Base-by-base conservation (phyloP, 2,329 filamentous ascomycete species). In the Fusarium pseudoanthophilum region DNA sequence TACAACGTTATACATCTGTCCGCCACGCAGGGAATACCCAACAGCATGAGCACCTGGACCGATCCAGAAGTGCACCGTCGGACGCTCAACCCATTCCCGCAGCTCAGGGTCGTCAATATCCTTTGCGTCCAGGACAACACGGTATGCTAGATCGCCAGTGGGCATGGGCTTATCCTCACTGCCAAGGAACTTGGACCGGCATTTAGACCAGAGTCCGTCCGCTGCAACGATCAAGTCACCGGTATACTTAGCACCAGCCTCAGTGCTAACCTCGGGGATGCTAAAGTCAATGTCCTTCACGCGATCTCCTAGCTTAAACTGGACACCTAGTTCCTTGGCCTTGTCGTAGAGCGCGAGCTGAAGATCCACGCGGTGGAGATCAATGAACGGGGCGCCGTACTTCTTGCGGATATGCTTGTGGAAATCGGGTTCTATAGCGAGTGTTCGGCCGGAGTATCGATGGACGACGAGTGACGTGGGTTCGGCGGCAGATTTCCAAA, bases 71-170 rank as follows among this genome's bases (percentile, higher is more conserved):
- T 90, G 85, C 16, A 87, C 85, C 4, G 83, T 81, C 0, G 87
- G 86, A 1, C 86, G 85, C 13, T 82, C 78, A 3, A 92, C 86
- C 82, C 88, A 88, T 1, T 85, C 82, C 24, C 82, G 81, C 8
- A 92, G 78, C 40, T 86, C 83, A 2, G 28, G 83, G 46, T 91
- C 88, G 0, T 81, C 72, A 4, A 92, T 84, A 36, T 90, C 83
- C 13, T 88, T 84, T 0, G 87, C 76, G 1, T 82, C 79, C 7
- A 92, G 81, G 0, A 91, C 86, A 39, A 92, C 87, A 4, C 91
- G 84, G 75, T 92, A 93, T 3, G 90, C 91, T 20, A 92, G 79
- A 77, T 93, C 91, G 0, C 90, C 91, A 0, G 90, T 92, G 0
- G 88, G 86, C 13, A 86, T 78, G 0, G 90, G 88, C 10, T 82